Conservation (phyloP, 441 rosid genomes). For the Adansonia rubrostipa region DNA sequence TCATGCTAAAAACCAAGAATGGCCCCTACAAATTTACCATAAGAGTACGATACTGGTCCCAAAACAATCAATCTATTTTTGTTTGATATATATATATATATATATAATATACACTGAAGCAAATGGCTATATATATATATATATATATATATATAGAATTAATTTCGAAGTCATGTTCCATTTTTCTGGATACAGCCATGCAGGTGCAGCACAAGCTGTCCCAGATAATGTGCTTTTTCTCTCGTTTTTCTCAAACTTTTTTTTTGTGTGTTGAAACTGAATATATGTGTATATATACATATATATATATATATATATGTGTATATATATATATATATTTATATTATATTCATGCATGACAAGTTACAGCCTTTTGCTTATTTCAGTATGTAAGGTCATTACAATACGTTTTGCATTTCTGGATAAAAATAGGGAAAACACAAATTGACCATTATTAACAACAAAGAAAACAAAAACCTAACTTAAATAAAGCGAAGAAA, state of each 20-base stretch:
- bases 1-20: not conserved
- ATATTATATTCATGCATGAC: not conserved
- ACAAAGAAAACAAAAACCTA: not conserved
- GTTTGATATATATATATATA: not conserved
- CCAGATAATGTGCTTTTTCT: not conserved
- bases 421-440: too few species aligned
- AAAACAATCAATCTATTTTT: not conserved
- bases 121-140: not conserved
- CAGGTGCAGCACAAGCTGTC: not conserved
- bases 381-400: not conserved
- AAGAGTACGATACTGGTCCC: not conserved
- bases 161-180: not conserved
- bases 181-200: not conserved
- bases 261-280: not conserved
- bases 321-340: too few species aligned
- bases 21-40: not conserved
- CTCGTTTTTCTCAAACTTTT: not conserved
- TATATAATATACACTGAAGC: not conserved
- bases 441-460: not conserved
- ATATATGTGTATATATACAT: too few species aligned
- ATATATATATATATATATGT: too few species aligned
- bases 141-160: not conserved
- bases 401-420: too few species aligned
- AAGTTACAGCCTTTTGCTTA: not conserved
- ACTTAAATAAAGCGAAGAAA: not conserved